phyloP scores from a whole-genome alignment of 768 basidiomycete species.

The Pleurotus salmoneostramineus region DNA sequence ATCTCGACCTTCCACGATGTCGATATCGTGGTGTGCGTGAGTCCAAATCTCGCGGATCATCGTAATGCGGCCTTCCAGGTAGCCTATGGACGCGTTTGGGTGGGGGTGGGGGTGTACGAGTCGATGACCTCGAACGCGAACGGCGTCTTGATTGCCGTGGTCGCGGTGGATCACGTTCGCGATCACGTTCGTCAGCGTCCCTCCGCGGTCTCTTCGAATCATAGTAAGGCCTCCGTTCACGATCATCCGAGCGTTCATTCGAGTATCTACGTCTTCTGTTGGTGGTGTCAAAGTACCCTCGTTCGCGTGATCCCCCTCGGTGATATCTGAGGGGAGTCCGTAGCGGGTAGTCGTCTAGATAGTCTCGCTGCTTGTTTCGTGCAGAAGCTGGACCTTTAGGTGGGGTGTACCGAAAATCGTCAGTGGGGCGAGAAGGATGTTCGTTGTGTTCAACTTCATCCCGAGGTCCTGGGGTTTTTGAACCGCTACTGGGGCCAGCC shows the following conservation, averaged over 20 bases:
- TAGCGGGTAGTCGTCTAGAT: background rate
- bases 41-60: background rate
- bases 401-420: too few species aligned
- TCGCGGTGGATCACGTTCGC: background rate
- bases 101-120: background rate
- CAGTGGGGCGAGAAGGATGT: too few species aligned
- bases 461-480: too few species aligned
- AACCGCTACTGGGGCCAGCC: too few species aligned
- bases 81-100: background rate
- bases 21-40: background rate
- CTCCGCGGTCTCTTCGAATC: background rate
- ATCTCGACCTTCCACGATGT: background rate
- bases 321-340: too few species aligned
- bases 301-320: too few species aligned
- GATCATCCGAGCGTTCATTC: background rate
- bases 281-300: too few species aligned
- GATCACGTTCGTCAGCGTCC: background rate
- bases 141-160: background rate
- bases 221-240: background rate
- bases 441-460: too few species aligned
- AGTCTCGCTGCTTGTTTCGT: background rate
- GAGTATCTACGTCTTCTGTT: background rate
- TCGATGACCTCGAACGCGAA: background rate
- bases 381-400: too few species aligned
- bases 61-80: background rate